A percentile compares a stretch with the other conserved stretches of the same genome.
phyloP scores from a whole-genome alignment of 257 asterid species.

The Nicotiana knightiana region DNA sequence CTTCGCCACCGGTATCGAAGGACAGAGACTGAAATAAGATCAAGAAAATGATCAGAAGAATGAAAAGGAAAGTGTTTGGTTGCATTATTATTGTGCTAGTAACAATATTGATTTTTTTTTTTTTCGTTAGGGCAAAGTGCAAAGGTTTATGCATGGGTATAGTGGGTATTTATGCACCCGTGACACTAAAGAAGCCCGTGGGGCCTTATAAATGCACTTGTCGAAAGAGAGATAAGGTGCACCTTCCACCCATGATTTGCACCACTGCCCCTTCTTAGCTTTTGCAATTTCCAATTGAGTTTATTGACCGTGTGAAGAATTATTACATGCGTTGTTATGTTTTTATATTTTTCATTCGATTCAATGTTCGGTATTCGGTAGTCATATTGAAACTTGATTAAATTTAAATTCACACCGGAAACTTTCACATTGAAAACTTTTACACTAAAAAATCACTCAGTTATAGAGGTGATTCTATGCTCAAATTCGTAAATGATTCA shows the following conservation, averaged over 20 bases:
- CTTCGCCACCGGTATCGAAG: neutral
- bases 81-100: neutral
- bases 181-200: neutral
- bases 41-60: neutral
- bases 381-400: too few relatives aligned
- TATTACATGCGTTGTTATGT: too few relatives aligned
- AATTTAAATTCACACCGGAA: too few relatives aligned
- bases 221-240: neutral
- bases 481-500: too few relatives aligned
- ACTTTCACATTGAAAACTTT: too few relatives aligned
- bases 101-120: neutral
- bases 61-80: neutral
- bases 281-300: neutral
- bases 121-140: neutral
- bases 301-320: neutral
- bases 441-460: too few relatives aligned
- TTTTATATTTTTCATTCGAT: too few relatives aligned
- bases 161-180: neutral
- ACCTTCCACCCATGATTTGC: constrained; percentile 12
- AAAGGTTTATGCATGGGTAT: neutral
- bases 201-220: constrained; percentile 7
- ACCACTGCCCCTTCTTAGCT: constrained; percentile 2
- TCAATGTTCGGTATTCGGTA: too few relatives aligned
- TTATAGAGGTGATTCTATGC: too few relatives aligned
- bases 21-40: neutral